Evolutionary conservation across 352 stramenopile genomes (phyloP), one percentile per base, ranked within the genome.

Genomic region (Aphanomyces euteiches): DNA sequence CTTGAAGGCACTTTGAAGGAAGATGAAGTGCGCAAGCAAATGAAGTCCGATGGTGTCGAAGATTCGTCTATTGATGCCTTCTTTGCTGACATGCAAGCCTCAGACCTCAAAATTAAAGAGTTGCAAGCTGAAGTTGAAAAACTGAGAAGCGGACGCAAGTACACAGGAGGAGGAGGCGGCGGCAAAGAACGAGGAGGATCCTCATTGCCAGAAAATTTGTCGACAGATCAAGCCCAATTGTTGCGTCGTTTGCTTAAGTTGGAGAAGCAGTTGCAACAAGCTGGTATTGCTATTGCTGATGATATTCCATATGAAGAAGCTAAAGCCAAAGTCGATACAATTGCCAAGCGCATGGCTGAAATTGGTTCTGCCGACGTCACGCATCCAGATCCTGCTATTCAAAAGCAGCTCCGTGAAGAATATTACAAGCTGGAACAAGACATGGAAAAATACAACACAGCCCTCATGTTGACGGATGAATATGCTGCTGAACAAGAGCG

Each of bases 381-480:
- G 45, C 80, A 95, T 40, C 87, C 87, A 4, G 87, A 95, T 56
- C 78, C 79, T 19, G 75, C 75, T 10, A 88, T 93, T 50, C 87
- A 95, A 73, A 90, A 91, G 37, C 78, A 90, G 57, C 74, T 97
- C 40, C 86, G 89, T 47, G 90, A 97, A 85, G 91, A 97, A 72
- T 97, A 97, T 77, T 97, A 93, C 76, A 86, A 84, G 66, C 77
- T 97, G 21, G 91, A 97, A 73, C 89, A 96, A 74, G 90, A 97
- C 70, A 97, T 97, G 90, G 90, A 97, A 73, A 96, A 96, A 73
- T 97, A 97, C 76, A 97, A 96, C 72, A 93, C 80, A 41, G 92
- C 92, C 28, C 72, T 98, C 47, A 92, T 96, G 79, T 67, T 97
- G n/a, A 95, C 90, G 54, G 92, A 98, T 66, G 92, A 98, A 74